These are phyloP conservation scores for Fusarium sp. DNA, from an alignment of 2,329 filamentous ascomycete species.

Conservation along the genomic window DNA sequence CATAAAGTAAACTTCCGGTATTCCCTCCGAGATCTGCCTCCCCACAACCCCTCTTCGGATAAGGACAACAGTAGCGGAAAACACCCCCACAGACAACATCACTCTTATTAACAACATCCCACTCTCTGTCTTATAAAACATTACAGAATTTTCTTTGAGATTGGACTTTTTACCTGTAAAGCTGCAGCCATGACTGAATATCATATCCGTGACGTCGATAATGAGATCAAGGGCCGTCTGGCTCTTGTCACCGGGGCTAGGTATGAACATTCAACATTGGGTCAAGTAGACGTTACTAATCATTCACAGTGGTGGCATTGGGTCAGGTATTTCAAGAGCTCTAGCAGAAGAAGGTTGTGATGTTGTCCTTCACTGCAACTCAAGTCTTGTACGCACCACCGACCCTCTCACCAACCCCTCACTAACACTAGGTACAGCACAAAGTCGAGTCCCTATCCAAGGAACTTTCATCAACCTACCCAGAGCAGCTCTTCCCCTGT, in stretches of 20 bases:
- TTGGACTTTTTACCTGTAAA: accelerated
- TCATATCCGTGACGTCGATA: slow-evolving; percentile 22
- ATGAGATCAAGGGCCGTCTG: slow-evolving; percentile 22
- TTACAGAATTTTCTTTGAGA: accelerated
- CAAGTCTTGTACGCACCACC: neutral
- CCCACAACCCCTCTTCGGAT: slow-evolving; percentile 32
- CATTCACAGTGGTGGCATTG: slow-evolving; percentile 18
- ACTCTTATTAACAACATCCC: neutral
- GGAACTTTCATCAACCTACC: neutral
- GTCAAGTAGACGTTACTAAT: neutral
- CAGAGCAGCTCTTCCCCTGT: slow-evolving; percentile 18
- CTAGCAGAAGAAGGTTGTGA: slow-evolving; percentile 30
- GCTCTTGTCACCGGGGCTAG: slow-evolving; percentile 34
- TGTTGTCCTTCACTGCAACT: slow-evolving; percentile 32
- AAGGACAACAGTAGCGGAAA: slow-evolving; percentile 10
- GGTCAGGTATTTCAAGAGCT: slow-evolving; percentile 21
- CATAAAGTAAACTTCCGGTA: neutral
- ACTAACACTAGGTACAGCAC: neutral
- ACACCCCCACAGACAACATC: neutral
- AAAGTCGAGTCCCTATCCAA: slow-evolving; percentile 24
- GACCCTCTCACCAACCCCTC: too few relatives aligned
- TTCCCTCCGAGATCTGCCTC: slow-evolving; percentile 16
- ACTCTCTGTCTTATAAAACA: neutral
- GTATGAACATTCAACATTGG: neutral
- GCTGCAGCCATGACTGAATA: slow-evolving; percentile 7